These are phyloP conservation scores for Aspergillus luchuensis DNA, from an alignment of 2,329 filamentous ascomycete genomes.

Conservation along the genomic window DNA sequence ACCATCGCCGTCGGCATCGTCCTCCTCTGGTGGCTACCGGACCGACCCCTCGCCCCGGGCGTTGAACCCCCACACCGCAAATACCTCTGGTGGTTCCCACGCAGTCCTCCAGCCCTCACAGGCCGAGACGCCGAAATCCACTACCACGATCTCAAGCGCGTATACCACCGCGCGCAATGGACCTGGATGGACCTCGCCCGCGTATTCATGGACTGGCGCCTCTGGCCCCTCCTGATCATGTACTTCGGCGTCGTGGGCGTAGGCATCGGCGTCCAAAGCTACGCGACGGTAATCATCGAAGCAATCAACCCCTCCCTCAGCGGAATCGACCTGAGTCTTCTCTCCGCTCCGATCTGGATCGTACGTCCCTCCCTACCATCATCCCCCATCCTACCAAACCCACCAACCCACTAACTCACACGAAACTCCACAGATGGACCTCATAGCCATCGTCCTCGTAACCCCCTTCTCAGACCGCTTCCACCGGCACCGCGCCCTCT, in stretches of 20 bases:
- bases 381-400: background rate
- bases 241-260: constrained; percentile 95
- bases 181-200: constrained; percentile 66
- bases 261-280: constrained; percentile 85
- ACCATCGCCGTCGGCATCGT: constrained; percentile 70
- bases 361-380: constrained; percentile 51
- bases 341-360: constrained; percentile 92
- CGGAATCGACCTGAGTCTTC: constrained; percentile 73
- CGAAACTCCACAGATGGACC: constrained; percentile 67
- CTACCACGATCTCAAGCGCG: constrained; percentile 77
- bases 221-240: constrained; percentile 86
- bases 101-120: constrained; percentile 68
- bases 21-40: constrained; percentile 88
- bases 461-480: constrained; percentile 87
- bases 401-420: background rate
- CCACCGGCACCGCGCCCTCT: constrained; percentile 74
- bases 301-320: constrained; percentile 74
- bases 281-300: constrained; percentile 82
- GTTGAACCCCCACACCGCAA: constrained; percentile 21
- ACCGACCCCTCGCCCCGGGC: constrained; percentile 72
- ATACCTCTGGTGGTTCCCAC: constrained; percentile 65
- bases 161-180: constrained; percentile 78
- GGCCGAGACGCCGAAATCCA: constrained; percentile 79
- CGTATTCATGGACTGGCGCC: constrained; percentile 80
- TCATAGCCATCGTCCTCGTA: constrained; percentile 80